Evolutionary conservation across 2,329 filamentous ascomycete species (phyloP), one percentile per base, ranked within the genome.

Genomic region (Colletotrichum musicola): DNA sequence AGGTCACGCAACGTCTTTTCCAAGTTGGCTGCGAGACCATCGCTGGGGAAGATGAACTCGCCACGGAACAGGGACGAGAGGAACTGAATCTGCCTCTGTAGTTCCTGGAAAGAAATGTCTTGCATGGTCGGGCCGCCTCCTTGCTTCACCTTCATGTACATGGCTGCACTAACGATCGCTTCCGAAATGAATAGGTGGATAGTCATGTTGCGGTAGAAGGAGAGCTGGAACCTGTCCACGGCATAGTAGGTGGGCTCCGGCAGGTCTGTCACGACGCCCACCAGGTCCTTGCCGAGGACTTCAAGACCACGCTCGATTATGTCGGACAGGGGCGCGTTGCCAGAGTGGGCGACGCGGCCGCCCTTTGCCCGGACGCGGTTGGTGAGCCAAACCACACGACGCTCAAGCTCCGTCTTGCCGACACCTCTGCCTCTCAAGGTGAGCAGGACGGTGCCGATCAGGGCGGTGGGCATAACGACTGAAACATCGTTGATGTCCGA

Each of bases 181-280:
- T 98, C 95, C 2, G 94, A 92, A 65, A 99, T 96, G 79, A 99
- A 99, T 5, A 99, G 87, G 77, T 99, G 96, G 70, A 99, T 99
- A 0, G 95, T 98, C 96, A 98, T 98, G 80, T 99, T 99, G 60
- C 96, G 91, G 81, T 99, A 99, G 80, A 99, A 99, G 0, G 94
- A 97, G 10, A 99, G 87, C 77, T 99, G 96, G 83, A 99, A 99
- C 61, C 94, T 89, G 78, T 99, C 96, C 46, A 98, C 94, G 4
- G 96, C 96, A 75, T 93, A 97, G 80, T 93, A 98, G 0, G 96
- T 98, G 18, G 93, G 93, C 77, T 99, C 96, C 0, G 93, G 92
- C 5, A 99, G 82, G 0, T 91, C 93, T 44, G 91, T 87, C 0
- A 97, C 86, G 4, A 91, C 84, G 4, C 95, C 94, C 0, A 99